phyloP scores from a whole-genome alignment of 2,329 filamentous ascomycete genomes.

The Ophiocordyceps camponoti-leonardi region DNA sequence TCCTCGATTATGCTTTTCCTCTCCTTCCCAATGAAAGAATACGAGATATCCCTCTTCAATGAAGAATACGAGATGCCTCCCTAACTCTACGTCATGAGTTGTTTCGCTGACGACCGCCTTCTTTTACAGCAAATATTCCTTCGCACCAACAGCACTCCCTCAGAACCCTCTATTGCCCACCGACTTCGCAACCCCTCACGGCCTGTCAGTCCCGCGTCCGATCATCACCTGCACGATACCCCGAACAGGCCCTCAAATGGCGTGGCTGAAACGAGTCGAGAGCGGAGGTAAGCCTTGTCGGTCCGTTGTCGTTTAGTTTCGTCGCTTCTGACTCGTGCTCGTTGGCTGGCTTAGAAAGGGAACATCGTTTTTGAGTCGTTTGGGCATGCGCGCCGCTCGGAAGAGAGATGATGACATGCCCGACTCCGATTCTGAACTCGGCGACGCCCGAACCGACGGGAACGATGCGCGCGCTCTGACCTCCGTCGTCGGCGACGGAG shows the following conservation, averaged over 20 bases:
- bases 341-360: slow-evolving; percentile 46
- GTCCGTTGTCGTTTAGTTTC: not conserved
- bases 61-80: not conserved
- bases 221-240: slow-evolving; percentile 20
- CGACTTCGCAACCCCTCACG: slow-evolving; percentile 33
- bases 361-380: slow-evolving; percentile 74
- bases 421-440: slow-evolving; percentile 54
- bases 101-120: not conserved
- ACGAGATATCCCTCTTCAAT: not conserved
- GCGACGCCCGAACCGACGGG: slow-evolving; percentile 54
- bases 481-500: slow-evolving; percentile 48
- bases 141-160: slow-evolving; percentile 16
- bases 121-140: slow-evolving; percentile 19
- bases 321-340: slow-evolving; percentile 3
- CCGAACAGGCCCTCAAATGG: slow-evolving; percentile 16
- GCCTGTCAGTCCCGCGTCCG: slow-evolving; percentile 32
- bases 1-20: no score
- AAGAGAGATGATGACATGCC: slow-evolving; percentile 47
- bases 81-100: not conserved
- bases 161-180: slow-evolving; percentile 31
- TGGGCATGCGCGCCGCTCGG: slow-evolving; percentile 53
- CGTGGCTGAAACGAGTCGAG: slow-evolving; percentile 31
- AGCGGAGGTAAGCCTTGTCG: slow-evolving; percentile 40
- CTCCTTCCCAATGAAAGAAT: not conserved
- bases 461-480: slow-evolving; percentile 72